Evolutionary conservation across 2,329 filamentous ascomycete species (phyloP), one percentile per base, ranked within the genome.

Genomic region (Tolypocladium pustulatum): DNA sequence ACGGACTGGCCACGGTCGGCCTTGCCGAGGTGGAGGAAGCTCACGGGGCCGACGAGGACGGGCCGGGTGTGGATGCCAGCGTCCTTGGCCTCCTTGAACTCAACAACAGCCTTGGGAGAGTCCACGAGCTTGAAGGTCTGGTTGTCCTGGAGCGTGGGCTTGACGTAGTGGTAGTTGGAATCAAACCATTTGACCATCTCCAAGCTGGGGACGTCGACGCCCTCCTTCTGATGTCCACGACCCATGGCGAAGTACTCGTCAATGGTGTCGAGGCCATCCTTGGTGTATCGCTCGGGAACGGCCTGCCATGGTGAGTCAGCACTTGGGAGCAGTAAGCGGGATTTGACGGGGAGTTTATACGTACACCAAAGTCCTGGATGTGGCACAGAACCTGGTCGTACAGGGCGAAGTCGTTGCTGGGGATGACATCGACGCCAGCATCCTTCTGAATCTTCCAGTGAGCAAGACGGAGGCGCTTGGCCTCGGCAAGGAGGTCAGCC

Each of bases 181-280:
- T 99, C 94, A 75, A 99, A 99, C 94, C 94, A 99, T 85, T 99
- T 99, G 71, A 99, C 94, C 94, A 99, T 99, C 85, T 99, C 94
- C 78, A 96, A 81, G 72, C 83, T 85, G 68, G 93, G 91, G 66
- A 97, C 94, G 77, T 99, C 94, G 69, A 97, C 83, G 76, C 90
- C 85, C 72, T 87, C 85, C 86, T 91, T 95, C 81, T 99, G 94
- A 81, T 95, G 92, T 74, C 94, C 94, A 87, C 94, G 90, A 72
- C 94, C 94, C 91, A 99, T 96, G 78, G 94, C 94, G 73, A 99
- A 99, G 87, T 97, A 97, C 81, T 96, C 88, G 80, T 99, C 94
- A 75, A 99, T 81, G 65, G 84, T 78, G 77, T 93, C 81, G 66
- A 99, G 90, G 69, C 87, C 88, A 80, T 94, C 86, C 80, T 89